Percentiles rank a stretch among this genome's conserved stretches.
These are phyloP conservation scores for Aspergillus coremiiformis DNA, from an alignment of 495 filamentous ascomycete genomes.

Conservation along the genomic window DNA sequence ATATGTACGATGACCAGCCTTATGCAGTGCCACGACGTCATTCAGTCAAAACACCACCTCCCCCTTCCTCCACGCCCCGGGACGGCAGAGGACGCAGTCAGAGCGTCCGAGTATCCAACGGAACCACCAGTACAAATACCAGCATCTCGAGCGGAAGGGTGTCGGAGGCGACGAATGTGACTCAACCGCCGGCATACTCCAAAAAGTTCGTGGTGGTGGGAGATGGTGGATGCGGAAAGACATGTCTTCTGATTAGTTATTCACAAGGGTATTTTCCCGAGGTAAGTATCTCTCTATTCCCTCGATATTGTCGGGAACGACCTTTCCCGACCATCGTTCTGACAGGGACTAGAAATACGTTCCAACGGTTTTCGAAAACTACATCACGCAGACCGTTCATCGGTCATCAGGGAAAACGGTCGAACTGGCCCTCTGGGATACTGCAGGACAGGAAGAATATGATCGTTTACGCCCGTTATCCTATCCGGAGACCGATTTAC, in stretches of 20 bases:
- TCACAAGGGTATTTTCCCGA: slow-evolving; percentile 97
- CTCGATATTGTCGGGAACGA: background rate
- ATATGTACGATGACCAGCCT: slow-evolving; percentile 44
- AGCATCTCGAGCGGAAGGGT: slow-evolving; percentile 56
- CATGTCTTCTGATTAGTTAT: slow-evolving; percentile 95
- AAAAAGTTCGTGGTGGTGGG: slow-evolving; percentile 99
- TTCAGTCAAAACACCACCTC: slow-evolving; percentile 42
- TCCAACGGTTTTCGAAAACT: slow-evolving; percentile 98
- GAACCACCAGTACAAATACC: slow-evolving; percentile 74
- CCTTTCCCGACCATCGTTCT: background rate
- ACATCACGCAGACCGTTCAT: slow-evolving; percentile 93
- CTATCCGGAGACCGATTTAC: slow-evolving; percentile 93
- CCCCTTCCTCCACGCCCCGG: slow-evolving; percentile 39
- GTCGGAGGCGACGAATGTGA: slow-evolving; percentile 76
- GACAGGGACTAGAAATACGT: slow-evolving; percentile 80
- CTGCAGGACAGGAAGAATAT: slow-evolving; percentile 97
- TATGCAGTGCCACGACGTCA: slow-evolving; percentile 45
- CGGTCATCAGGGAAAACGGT: slow-evolving; percentile 81
- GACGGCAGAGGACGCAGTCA: slow-evolving; percentile 49
- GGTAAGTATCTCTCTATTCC: slow-evolving; percentile 44
- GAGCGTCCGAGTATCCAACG: slow-evolving; percentile 63
- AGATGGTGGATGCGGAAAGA: slow-evolving; percentile 97
- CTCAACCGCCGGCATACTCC: slow-evolving; percentile 81
- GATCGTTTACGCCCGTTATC: slow-evolving; percentile 91
- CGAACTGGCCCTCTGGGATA: slow-evolving; percentile 97